Conservation (phyloP, 495 filamentous ascomycete species). For the Penicillium taxi region DNA sequence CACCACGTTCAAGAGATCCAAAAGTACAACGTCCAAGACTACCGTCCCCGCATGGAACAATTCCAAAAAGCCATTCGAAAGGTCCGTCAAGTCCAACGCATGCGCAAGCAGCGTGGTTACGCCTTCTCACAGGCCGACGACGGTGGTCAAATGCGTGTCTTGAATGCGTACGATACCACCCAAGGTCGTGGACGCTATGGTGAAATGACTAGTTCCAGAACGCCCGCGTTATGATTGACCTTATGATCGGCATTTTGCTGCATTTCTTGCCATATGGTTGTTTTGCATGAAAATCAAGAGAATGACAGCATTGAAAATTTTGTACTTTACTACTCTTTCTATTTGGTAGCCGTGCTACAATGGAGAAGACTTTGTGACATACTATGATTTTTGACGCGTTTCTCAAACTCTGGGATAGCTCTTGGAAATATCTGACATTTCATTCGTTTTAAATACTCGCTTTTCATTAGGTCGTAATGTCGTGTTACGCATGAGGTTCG, state of each 20-base stretch:
- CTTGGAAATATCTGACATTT: too few species aligned
- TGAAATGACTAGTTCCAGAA: slow-evolving; percentile 80
- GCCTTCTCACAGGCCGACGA: slow-evolving; percentile 98
- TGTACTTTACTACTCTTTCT: slow-evolving; percentile 5
- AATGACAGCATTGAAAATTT: slow-evolving; percentile 14
- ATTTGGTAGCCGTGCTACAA: not conserved
- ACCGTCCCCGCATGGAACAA: slow-evolving; percentile 97
- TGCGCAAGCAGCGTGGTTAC: slow-evolving; percentile 98
- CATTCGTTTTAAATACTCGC: too few species aligned
- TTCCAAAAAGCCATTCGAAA: slow-evolving; percentile 99
- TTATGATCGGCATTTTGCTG: slow-evolving; percentile 11
- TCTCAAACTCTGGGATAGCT: too few species aligned
- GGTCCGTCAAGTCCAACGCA: slow-evolving; percentile 95
- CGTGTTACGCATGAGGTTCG: too few species aligned
- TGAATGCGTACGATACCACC: slow-evolving; percentile 97
- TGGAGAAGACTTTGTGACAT: not conserved
- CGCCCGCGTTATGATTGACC: slow-evolving; percentile 28
- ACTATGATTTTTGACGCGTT: not conserved
- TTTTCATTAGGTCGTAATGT: too few species aligned
- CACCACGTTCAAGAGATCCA: slow-evolving; percentile 99
- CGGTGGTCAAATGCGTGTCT: slow-evolving; percentile 66
- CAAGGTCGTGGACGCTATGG: slow-evolving; percentile 84
- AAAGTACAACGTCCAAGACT: slow-evolving; percentile 99
- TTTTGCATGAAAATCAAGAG: slow-evolving; percentile 11
- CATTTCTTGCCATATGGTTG: slow-evolving; percentile 13